These are phyloP conservation scores for Cardamine resedifolia DNA, from an alignment of 345 rosid species.

Conservation along the genomic window DNA sequence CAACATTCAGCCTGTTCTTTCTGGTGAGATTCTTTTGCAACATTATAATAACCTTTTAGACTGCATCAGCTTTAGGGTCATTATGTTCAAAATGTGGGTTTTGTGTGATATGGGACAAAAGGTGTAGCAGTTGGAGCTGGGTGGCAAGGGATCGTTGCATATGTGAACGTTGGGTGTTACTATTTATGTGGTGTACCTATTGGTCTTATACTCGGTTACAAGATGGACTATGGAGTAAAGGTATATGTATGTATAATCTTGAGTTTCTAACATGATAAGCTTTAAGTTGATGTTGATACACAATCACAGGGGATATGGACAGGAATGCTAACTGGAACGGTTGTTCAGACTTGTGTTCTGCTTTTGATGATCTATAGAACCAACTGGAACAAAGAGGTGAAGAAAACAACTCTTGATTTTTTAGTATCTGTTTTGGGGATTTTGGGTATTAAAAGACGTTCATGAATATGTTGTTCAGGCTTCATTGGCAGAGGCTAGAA, in stretches of 20 bases:
- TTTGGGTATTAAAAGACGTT: background rate
- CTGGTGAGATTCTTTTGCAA: constrained; percentile 43
- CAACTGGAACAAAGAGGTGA: constrained; percentile 59
- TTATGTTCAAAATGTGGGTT: background rate
- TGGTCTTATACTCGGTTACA: constrained; percentile 61
- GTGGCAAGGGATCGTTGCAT: constrained; percentile 69
- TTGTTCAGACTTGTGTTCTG: constrained; percentile 45
- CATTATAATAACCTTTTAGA: too few relatives aligned
- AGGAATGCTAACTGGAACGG: constrained; percentile 53
- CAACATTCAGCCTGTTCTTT: constrained; percentile 71
- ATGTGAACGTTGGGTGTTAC: constrained; percentile 66
- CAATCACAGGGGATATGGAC: constrained; percentile 52
- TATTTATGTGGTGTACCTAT: constrained; percentile 58
- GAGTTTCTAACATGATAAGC: background rate
- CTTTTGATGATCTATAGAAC: constrained; percentile 45
- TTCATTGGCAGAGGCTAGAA: constrained; percentile 52
- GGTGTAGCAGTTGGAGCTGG: constrained; percentile 73
- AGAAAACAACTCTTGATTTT: background rate
- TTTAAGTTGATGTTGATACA: too few relatives aligned
- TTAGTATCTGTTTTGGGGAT: background rate
- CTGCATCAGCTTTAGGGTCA: background rate
- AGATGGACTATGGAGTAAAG: constrained; percentile 47
- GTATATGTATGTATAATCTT: constrained; percentile 33
- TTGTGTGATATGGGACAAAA: constrained; percentile 1
- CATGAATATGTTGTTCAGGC: constrained; percentile 45